phyloP scores from a whole-genome alignment of 768 basidiomycete genomes.

The Amanita jacksonii region DNA sequence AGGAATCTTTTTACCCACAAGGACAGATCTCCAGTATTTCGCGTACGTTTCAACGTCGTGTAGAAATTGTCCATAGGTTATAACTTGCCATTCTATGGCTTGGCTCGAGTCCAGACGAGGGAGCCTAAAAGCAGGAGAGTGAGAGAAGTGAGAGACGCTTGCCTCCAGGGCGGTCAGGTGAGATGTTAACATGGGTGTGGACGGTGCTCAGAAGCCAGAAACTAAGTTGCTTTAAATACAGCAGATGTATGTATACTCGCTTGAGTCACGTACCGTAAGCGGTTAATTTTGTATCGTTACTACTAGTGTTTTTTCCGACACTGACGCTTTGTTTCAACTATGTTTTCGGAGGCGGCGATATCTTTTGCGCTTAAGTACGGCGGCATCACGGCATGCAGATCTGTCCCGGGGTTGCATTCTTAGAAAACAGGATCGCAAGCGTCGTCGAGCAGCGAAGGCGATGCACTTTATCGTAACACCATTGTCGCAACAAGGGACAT shows the following conservation, averaged over 20 bases:
- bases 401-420: too few species aligned
- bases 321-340: too few species aligned
- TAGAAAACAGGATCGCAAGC: too few species aligned
- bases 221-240: too few species aligned
- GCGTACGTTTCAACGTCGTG: slow-evolving; percentile 57
- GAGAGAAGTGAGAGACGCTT: slow-evolving; percentile 38
- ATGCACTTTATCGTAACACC: not conserved
- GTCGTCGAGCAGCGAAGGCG: not conserved
- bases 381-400: too few species aligned
- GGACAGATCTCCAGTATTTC: slow-evolving; percentile 45
- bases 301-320: too few species aligned
- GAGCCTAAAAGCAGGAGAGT: slow-evolving; percentile 48
- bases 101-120: slow-evolving; percentile 40
- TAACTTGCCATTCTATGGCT: slow-evolving; percentile 45
- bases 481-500: not conserved
- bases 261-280: not conserved
- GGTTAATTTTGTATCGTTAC: too few species aligned
- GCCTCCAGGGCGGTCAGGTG: slow-evolving; percentile 59
- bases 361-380: too few species aligned
- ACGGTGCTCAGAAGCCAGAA: too few species aligned
- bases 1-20: slow-evolving; percentile 36
- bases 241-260: too few species aligned
- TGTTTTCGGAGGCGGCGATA: not conserved
- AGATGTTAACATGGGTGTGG: slow-evolving; percentile 30
- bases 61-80: slow-evolving; percentile 59